These are phyloP conservation scores for Metrosideros polymorpha DNA, from an alignment of 441 rosid genomes.

Conservation along the genomic window DNA sequence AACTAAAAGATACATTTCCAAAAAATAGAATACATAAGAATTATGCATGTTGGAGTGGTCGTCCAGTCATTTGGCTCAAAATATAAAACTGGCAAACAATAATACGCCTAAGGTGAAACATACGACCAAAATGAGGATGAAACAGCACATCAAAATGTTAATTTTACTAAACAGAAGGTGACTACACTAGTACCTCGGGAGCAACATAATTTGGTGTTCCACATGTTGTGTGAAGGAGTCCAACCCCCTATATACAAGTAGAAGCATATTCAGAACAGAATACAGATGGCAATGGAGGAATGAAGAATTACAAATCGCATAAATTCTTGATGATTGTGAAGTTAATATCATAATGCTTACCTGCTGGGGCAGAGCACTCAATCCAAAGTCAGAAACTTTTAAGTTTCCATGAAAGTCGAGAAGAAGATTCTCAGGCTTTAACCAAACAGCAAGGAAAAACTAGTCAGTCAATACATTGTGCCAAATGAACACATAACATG, in stretches of 20 bases:
- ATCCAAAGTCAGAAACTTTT: constrained; percentile 93
- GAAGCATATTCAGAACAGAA: not conserved
- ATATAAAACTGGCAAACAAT: not conserved
- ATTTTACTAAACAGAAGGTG: not conserved
- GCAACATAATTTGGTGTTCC: constrained; percentile 98
- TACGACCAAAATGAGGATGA: not conserved
- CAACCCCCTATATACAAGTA: constrained; percentile 44
- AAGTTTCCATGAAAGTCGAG: constrained; percentile 70
- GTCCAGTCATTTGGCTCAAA: not conserved
- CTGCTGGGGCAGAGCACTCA: constrained; percentile 79
- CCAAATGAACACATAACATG: not conserved
- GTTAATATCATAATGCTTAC: constrained; percentile 27
- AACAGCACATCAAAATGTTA: not conserved
- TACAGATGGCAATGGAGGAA: not conserved
- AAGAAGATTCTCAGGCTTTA: constrained; percentile 90
- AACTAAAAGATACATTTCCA: not conserved
- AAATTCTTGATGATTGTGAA: not conserved
- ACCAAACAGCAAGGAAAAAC: not conserved
- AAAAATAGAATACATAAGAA: not conserved
- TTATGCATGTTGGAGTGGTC: not conserved
- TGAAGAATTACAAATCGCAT: not conserved
- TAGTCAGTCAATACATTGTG: not conserved
- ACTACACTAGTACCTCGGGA: constrained; percentile 52
- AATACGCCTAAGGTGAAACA: not conserved
- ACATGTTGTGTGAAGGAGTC: constrained; percentile 79